A percentile compares a stretch with the other conserved stretches of the same genome.
phyloP scores from a whole-genome alignment of 805 yeast species.

The Scheffersomyces spartinae region DNA sequence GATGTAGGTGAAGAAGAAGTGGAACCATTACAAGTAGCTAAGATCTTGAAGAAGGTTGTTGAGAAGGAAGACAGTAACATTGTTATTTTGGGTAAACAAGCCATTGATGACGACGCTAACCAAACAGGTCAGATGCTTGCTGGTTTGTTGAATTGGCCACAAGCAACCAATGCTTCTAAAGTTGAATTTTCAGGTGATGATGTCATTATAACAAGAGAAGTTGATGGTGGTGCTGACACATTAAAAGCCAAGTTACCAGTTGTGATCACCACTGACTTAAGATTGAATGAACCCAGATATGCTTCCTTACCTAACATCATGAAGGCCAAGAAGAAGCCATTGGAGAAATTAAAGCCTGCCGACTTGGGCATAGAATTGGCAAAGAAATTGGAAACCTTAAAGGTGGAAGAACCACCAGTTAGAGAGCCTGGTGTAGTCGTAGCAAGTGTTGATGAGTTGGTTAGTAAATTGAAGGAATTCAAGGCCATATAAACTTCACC shows the following conservation, averaged over 20 bases:
- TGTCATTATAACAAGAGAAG: constrained; percentile 75
- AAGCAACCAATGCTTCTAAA: constrained; percentile 89
- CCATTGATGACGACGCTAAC: constrained; percentile 90
- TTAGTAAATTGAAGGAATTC: constrained; percentile 63
- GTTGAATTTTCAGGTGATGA: constrained; percentile 50
- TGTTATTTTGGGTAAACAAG: constrained; percentile 88
- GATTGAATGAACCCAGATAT: constrained; percentile 90
- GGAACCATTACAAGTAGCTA: constrained; percentile 87
- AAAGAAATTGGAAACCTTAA: constrained; percentile 54
- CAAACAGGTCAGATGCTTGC: constrained; percentile 97
- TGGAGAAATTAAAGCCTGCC: constrained; percentile 48
- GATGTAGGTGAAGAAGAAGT: constrained; percentile 63
- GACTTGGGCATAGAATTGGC: constrained; percentile 62
- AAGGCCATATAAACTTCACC: constrained; percentile 57
- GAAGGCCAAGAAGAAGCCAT: constrained; percentile 97
- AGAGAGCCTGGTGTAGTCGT: constrained; percentile 80
- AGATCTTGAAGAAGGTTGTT: constrained; percentile 63
- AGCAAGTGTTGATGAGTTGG: constrained; percentile 67
- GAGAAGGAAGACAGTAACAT: constrained; percentile 63
- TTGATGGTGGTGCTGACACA: constrained; percentile 91
- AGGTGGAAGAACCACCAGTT: constrained; percentile 76
- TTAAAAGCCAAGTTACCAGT: constrained; percentile 70
- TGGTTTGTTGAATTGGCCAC: constrained; percentile 90
- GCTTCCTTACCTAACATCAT: constrained; percentile 93
- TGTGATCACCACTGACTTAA: constrained; percentile 83